Base-by-base conservation (phyloP, 2,329 filamentous ascomycete genomes). In the Colletotrichum musicola region DNA sequence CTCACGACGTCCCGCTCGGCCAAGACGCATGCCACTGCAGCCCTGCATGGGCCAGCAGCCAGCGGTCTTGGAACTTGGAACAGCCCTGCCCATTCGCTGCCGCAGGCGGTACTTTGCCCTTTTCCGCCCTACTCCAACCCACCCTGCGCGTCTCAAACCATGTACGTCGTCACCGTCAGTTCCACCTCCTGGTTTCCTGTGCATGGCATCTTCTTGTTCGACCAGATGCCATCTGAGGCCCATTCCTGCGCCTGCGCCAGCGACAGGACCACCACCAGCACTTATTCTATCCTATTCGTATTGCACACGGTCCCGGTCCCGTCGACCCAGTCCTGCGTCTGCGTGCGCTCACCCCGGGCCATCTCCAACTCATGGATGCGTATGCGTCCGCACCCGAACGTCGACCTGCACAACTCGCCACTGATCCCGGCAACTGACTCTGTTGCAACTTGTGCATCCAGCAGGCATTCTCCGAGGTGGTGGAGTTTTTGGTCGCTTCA, bases 91-190 rank as follows among this genome's bases (percentile, higher is more conserved):
- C 62, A 65, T 59, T 68, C 65, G 65, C 65, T 65, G 62, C 55
- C 50, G 62, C 47, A 68, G 65, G 49, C 65, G 65, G 65, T 68
- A 64, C 65, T 59, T 58, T 68, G 62, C 55, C 61, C 42, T 50
- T 68, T 68, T 68, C 65, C 65, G 54, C 65, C 62, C 30, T 68
- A 53, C 47, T 61, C 38, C 65, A 68, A 55, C 61, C 65, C 65
- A 68, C 65, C 65, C 64, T 59, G 66, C 62, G 66, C 66, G 66
- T 69, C 66, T 69, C 66, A 66, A 69, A 65, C 66, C 66, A 69
- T 69, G 66, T 55, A 60, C 62, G 62, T 69, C 62, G 66, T 61
- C 62, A 66, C 66, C 66, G 62, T 69, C 62, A 66, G 66, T 65
- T 65, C 66, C 66, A 69, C 66, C 62, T 69, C 66, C 62, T 69